These are phyloP conservation scores for Sporothrix brasiliensis DNA, from an alignment of 2,329 filamentous ascomycete species.

Conservation along the genomic window DNA sequence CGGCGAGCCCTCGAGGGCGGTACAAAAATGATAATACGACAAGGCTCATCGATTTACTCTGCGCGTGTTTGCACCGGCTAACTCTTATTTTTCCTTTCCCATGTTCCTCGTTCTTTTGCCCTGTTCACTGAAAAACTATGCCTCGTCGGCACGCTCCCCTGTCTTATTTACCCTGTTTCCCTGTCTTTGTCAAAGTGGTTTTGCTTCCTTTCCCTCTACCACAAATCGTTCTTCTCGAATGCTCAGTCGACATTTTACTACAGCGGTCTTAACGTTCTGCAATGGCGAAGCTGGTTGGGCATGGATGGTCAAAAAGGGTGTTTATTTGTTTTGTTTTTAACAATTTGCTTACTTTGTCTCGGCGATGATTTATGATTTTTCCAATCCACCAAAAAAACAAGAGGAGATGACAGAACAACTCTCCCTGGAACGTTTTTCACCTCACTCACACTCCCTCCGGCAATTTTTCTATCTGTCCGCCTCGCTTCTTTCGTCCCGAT, in stretches of 20 bases:
- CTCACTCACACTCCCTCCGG: constrained; percentile 37
- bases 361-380: constrained; percentile 37
- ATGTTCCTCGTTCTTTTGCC: constrained; percentile 9
- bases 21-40: constrained; percentile 49
- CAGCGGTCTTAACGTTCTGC: constrained; percentile 22
- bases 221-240: constrained; percentile 25
- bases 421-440: constrained; percentile 48
- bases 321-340: constrained; percentile 21
- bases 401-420: constrained; percentile 25
- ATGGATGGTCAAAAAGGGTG: constrained; percentile 32
- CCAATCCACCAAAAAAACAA: constrained; percentile 30
- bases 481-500: constrained; percentile 39
- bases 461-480: constrained; percentile 30
- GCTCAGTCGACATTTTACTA: constrained; percentile 28
- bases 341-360: constrained; percentile 30
- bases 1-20: constrained; percentile 48
- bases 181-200: constrained; percentile 15
- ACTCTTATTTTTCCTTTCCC: constrained; percentile 2
- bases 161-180: not conserved
- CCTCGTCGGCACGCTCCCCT: constrained; percentile 1
- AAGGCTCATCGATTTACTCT: constrained; percentile 32
- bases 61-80: constrained; percentile 29
- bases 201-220: constrained; percentile 14
- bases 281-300: constrained; percentile 33
- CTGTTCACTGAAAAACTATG: constrained; percentile 4